Evolutionary conservation across 257 asterid species (phyloP).

Genomic region (Marsdenia floribunda): DNA sequence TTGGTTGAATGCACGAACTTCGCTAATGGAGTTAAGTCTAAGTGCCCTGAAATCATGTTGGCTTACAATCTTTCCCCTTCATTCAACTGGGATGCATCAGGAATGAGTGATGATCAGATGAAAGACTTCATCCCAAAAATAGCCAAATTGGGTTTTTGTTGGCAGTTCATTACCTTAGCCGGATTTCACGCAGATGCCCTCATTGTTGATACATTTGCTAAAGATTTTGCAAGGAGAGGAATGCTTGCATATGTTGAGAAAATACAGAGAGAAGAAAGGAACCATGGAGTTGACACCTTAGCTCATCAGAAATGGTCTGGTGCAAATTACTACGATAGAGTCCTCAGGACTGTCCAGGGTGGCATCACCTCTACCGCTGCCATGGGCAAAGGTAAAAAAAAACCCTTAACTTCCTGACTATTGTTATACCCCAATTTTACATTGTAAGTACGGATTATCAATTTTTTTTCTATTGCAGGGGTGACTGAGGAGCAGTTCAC

Average conservation of each 20-base stretch:
- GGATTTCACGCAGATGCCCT: constrained; percentile 93
- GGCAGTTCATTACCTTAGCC: constrained; percentile 98
- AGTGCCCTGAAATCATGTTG: constrained; percentile 69
- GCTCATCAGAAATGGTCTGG: constrained; percentile 99
- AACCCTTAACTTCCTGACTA: neutral
- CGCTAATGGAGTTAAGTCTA: constrained; percentile 65
- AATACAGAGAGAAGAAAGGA: constrained; percentile 89
- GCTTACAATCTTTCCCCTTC: constrained; percentile 96
- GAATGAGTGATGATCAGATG: constrained; percentile 84
- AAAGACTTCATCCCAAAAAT: constrained; percentile 80
- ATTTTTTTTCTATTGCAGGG: constrained; percentile 33
- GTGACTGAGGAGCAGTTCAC: constrained; percentile 96
- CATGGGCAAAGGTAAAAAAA: constrained; percentile 76
- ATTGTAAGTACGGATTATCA: neutral
- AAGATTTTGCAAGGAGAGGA: constrained; percentile 70
- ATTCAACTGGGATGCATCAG: constrained; percentile 97
- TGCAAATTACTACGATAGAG: constrained; percentile 88
- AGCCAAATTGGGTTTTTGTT: constrained; percentile 70
- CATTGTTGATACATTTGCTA: constrained; percentile 73
- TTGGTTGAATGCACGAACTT: constrained; percentile 83
- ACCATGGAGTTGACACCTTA: constrained; percentile 86
- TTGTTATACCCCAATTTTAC: neutral
- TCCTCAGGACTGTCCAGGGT: constrained; percentile 91
- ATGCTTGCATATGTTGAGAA: constrained; percentile 94
- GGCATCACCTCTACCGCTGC: constrained; percentile 97